These are phyloP conservation scores for Pezicula radicicola DNA, from an alignment of 2,329 filamentous ascomycete genomes.

Conservation along the genomic window DNA sequence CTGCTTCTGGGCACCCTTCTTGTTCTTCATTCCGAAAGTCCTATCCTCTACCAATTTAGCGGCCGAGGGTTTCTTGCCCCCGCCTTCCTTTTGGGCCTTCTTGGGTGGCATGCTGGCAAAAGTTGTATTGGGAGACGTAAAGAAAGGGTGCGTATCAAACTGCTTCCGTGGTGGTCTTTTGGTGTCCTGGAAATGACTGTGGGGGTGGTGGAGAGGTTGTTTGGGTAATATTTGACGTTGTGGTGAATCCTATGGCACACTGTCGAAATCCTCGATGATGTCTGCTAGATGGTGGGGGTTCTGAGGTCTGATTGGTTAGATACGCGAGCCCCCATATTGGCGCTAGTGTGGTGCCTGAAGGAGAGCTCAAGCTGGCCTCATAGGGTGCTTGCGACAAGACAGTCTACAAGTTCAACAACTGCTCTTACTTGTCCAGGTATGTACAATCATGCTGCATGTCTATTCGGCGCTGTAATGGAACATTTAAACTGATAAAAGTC, in stretches of 20 bases:
- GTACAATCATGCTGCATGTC: neutral
- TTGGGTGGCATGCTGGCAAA: slow-evolving; percentile 70
- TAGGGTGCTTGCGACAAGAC: slow-evolving; percentile 6
- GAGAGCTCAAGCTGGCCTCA: slow-evolving; percentile 32
- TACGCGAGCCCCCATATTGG: slow-evolving; percentile 19
- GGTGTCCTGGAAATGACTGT: slow-evolving; percentile 24
- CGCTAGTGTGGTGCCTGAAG: slow-evolving; percentile 15
- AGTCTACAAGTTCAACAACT: slow-evolving; percentile 10
- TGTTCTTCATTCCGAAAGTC: slow-evolving; percentile 99
- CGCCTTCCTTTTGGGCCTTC: slow-evolving; percentile 48
- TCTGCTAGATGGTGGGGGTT: slow-evolving; percentile 17
- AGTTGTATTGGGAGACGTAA: neutral
- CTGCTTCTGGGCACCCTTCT: slow-evolving; percentile 90
- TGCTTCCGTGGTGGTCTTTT: neutral
- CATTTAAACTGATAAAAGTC: no score
- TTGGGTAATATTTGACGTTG: slow-evolving; percentile 9
- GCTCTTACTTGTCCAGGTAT: neutral
- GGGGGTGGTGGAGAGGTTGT: slow-evolving; percentile 8
- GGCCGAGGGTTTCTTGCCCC: slow-evolving; percentile 51
- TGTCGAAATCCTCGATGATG: slow-evolving; percentile 12
- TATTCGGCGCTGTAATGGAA: neutral
- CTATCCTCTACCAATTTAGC: slow-evolving; percentile 74
- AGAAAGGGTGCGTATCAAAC: neutral
- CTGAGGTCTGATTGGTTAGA: slow-evolving; percentile 12
- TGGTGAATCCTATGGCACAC: slow-evolving; percentile 3